Conservation (phyloP, 2,329 filamentous ascomycete species). For the Aspergillus awamori region DNA sequence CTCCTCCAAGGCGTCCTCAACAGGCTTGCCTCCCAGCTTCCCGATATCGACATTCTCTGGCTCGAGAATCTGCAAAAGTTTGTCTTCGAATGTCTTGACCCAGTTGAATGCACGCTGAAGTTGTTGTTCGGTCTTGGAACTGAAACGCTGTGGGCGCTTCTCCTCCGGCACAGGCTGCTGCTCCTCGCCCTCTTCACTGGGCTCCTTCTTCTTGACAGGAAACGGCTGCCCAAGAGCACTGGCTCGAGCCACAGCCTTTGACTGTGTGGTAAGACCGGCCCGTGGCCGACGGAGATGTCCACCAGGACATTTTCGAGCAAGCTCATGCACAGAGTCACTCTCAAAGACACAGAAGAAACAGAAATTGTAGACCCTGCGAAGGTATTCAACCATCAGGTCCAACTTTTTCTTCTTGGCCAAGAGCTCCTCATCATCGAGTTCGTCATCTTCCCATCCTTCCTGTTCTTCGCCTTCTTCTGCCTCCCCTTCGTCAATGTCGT, state of each 20-base stretch:
- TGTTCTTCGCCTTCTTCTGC: constrained; percentile 82
- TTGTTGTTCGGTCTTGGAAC: constrained; percentile 83
- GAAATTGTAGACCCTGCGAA: constrained; percentile 96
- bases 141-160: constrained; percentile 70
- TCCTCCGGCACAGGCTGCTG: constrained; percentile 69
- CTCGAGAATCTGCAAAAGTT: constrained; percentile 88
- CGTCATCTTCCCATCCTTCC: constrained; percentile 66
- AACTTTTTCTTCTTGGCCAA: constrained; percentile 94
- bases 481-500: constrained; percentile 56
- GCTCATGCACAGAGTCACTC: constrained; percentile 93
- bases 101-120: constrained; percentile 95
- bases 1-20: constrained; percentile 83
- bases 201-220: constrained; percentile 75
- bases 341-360: constrained; percentile 99
- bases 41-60: constrained; percentile 83
- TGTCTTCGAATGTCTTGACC: constrained; percentile 98
- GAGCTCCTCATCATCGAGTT: constrained; percentile 86
- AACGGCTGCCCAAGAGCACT: constrained; percentile 82
- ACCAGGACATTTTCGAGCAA: constrained; percentile 92
- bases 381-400: constrained; percentile 92
- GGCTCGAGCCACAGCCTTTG: constrained; percentile 81
- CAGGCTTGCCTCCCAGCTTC: constrained; percentile 85
- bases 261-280: constrained; percentile 78
- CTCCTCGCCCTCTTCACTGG: constrained; percentile 64
- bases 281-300: constrained; percentile 93